Conservation (phyloP, 306 rosid genomes). For the Notholithocarpus densiflorus region DNA sequence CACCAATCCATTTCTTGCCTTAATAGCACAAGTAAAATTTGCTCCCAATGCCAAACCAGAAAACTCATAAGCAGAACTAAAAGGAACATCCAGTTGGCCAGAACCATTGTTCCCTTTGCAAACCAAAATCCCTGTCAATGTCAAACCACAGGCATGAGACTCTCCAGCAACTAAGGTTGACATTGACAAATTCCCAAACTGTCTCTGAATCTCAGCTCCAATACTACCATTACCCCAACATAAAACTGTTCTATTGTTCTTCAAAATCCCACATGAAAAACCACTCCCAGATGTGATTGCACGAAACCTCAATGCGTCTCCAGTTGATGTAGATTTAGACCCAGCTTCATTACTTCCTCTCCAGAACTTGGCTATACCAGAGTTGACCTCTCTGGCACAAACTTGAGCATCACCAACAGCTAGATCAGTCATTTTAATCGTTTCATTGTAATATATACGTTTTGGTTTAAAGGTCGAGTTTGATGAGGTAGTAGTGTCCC, state of each 20-base stretch:
- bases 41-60: conserved; percentile 38
- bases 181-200: conserved; percentile 36
- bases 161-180: conserved; percentile 40
- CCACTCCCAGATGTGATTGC: conserved; percentile 42
- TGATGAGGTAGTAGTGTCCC: conserved; percentile 28
- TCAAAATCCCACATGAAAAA: conserved; percentile 41
- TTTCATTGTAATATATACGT: conserved; percentile 29
- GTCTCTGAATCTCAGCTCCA: conserved; percentile 35
- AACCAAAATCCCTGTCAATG: conserved; percentile 23
- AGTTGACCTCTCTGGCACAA: conserved; percentile 39
- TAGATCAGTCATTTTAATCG: conserved; percentile 28
- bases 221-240: conserved; percentile 41
- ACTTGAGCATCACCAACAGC: conserved; percentile 40
- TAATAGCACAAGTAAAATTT: conserved; percentile 39
- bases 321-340: conserved; percentile 28
- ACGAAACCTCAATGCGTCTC: conserved; percentile 26
- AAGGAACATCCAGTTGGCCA: conserved; percentile 37
- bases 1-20: conserved; percentile 25
- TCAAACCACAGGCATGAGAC: conserved; percentile 50
- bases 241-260: conserved; percentile 14
- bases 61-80: conserved; percentile 14
- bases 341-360: conserved; percentile 29
- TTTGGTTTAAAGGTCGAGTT: conserved; percentile 20
- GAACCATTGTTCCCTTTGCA: conserved; percentile 42
- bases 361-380: conserved; percentile 40